Percentiles rank a stretch among this genome's conserved stretches.
phyloP scores from a whole-genome alignment of 306 rosid genomes.

The Rosa persica region DNA sequence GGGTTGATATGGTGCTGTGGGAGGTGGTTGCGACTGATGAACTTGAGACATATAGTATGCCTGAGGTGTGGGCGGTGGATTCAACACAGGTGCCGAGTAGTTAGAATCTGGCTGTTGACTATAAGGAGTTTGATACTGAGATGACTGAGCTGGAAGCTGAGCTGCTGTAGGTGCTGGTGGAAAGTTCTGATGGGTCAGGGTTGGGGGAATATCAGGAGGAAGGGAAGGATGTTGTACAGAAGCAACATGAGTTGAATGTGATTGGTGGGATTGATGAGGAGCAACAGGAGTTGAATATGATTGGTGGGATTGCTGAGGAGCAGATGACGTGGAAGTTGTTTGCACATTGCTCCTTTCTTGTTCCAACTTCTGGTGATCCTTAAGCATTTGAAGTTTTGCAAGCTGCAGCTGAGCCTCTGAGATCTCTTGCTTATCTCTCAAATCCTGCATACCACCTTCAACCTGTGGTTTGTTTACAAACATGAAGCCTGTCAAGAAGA shows the following conservation, averaged over 20 bases:
- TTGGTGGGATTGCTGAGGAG: constrained; percentile 26
- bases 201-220: constrained; percentile 19
- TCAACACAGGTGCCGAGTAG: constrained; percentile 21
- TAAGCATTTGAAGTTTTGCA: constrained; percentile 33
- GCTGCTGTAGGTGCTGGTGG: constrained; percentile 17
- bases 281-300: constrained; percentile 12
- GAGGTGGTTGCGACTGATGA: constrained; percentile 21
- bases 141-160: constrained; percentile 17
- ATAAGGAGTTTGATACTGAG: constrained; percentile 21
- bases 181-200: constrained; percentile 16
- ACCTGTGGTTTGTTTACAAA: constrained; percentile 25
- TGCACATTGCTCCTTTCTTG: constrained; percentile 13
- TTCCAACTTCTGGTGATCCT: constrained; percentile 22
- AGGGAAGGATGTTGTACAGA: constrained; percentile 21
- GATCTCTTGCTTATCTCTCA: constrained; percentile 42
- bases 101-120: constrained; percentile 18
- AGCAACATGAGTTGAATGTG: constrained; percentile 20
- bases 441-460: constrained; percentile 36
- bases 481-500: not conserved
- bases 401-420: constrained; percentile 30
- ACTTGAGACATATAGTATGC: constrained; percentile 19
- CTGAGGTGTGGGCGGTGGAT: constrained; percentile 28
- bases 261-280: constrained; percentile 26
- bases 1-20: constrained; percentile 19
- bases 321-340: constrained; percentile 12